Evolutionary conservation across 106 monocot species (phyloP).

Genomic region (Dendrobium officinale): DNA sequence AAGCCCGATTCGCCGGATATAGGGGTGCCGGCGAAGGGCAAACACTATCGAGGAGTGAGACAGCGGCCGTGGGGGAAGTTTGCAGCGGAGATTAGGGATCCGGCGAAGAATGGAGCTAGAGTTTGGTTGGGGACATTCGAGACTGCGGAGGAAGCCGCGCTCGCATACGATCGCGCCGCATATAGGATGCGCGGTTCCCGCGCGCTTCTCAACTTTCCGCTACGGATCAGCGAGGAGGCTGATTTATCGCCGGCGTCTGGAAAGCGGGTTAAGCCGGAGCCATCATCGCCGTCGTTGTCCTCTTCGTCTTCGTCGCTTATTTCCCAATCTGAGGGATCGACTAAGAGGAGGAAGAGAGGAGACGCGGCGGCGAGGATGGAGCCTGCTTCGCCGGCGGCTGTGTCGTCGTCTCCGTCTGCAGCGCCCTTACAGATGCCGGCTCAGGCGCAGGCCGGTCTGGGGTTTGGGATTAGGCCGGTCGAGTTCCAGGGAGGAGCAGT

Average conservation of each 20-base stretch:
- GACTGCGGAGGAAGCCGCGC: constrained; percentile 19
- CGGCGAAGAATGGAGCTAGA: constrained; percentile 56
- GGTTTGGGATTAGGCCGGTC: neutral
- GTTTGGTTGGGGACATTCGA: constrained; percentile 61
- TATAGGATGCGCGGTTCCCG: constrained; percentile 22
- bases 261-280: neutral
- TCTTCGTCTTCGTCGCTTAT: neutral
- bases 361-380: neutral
- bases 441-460: constrained; percentile 3
- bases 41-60: constrained; percentile 63
- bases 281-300: neutral
- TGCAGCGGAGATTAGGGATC: constrained; percentile 48
- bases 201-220: constrained; percentile 13
- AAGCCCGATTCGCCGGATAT: constrained; percentile 6
- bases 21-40: constrained; percentile 5
- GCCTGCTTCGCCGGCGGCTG: neutral
- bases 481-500: neutral
- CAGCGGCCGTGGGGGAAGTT: constrained; percentile 36
- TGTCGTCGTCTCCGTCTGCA: neutral
- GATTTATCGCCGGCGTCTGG: neutral
- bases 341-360: constrained; percentile 14
- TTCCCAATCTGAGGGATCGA: neutral
- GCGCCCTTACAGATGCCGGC: neutral
- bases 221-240: constrained; percentile 6
- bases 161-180: constrained; percentile 17